These are phyloP conservation scores for Phylloporus scabripes DNA, from an alignment of 768 basidiomycete species.

Conservation along the genomic window DNA sequence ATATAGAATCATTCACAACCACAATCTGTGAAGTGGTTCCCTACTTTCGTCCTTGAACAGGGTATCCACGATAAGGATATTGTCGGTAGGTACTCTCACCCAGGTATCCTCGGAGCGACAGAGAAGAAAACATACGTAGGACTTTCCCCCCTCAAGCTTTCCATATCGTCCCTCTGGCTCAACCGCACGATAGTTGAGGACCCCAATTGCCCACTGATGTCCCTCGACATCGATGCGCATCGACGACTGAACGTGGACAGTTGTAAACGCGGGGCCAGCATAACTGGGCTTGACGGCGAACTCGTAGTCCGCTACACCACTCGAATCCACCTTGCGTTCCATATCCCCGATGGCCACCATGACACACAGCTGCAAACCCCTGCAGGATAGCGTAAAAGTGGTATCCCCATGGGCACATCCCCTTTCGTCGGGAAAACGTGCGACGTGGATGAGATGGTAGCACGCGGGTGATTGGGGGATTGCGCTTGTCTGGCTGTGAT, in stretches of 20 bases:
- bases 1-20: slow-evolving; percentile 26
- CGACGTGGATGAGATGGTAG: slow-evolving; percentile 9
- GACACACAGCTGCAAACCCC: slow-evolving; percentile 12
- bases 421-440: slow-evolving; percentile 4
- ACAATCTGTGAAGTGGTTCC: slow-evolving; percentile 6
- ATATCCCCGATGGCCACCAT: slow-evolving; percentile 10
- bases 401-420: slow-evolving; percentile 15
- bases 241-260: not conserved
- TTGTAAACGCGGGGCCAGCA: slow-evolving; percentile 4
- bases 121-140: slow-evolving; percentile 14
- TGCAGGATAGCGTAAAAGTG: slow-evolving; percentile 9
- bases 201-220: slow-evolving; percentile 11
- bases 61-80: slow-evolving; percentile 11
- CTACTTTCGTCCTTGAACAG: slow-evolving; percentile 10
- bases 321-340: not conserved
- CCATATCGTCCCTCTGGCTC: slow-evolving; percentile 9
- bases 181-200: slow-evolving; percentile 11
- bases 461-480: slow-evolving; percentile 15
- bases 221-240: not conserved
- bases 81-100: slow-evolving; percentile 12
- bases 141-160: slow-evolving; percentile 6
- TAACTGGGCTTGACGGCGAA: slow-evolving; percentile 9
- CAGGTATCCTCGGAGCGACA: slow-evolving; percentile 3
- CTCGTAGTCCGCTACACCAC: not conserved
- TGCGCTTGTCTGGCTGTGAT: slow-evolving; percentile 8